A percentile compares a stretch with the other conserved stretches of the same genome.
Conservation (phyloP, 495 filamentous ascomycete genomes). For the Tetracladium setigerum region DNA sequence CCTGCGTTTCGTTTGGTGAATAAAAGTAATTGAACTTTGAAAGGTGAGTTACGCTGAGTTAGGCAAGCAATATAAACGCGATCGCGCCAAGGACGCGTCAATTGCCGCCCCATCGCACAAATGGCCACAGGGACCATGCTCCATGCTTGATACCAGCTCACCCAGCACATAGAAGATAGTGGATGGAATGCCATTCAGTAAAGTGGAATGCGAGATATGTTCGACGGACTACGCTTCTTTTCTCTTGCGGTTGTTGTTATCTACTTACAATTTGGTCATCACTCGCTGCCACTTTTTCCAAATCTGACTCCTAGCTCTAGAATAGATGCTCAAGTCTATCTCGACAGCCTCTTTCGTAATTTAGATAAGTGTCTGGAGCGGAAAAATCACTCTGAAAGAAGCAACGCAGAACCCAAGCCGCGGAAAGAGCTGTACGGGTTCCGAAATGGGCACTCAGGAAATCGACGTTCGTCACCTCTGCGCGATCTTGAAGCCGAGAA, state of each 20-base stretch:
- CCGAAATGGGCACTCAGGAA: not conserved
- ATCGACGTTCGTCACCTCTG: conserved; percentile 1
- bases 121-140: too few relatives aligned
- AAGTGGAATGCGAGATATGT: not conserved
- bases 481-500: conserved; percentile 1
- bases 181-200: too few relatives aligned
- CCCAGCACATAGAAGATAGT: too few relatives aligned
- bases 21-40: too few relatives aligned
- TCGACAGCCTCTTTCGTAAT: not conserved
- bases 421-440: conserved; percentile 1
- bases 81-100: too few relatives aligned
- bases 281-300: not conserved
- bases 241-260: not conserved
- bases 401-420: not conserved
- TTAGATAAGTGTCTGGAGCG: conserved; percentile 1
- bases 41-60: too few relatives aligned
- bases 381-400: conserved; percentile 1
- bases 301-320: not conserved
- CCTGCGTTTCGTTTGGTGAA: too few relatives aligned
- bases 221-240: not conserved
- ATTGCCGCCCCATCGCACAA: too few relatives aligned
- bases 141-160: too few relatives aligned
- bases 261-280: not conserved
- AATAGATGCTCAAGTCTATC: conserved; percentile 2
- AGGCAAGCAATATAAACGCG: too few relatives aligned